These are phyloP conservation scores for Mortierella polycephala DNA, from an alignment of 371 early-diverging fungal species.

Conservation along the genomic window DNA sequence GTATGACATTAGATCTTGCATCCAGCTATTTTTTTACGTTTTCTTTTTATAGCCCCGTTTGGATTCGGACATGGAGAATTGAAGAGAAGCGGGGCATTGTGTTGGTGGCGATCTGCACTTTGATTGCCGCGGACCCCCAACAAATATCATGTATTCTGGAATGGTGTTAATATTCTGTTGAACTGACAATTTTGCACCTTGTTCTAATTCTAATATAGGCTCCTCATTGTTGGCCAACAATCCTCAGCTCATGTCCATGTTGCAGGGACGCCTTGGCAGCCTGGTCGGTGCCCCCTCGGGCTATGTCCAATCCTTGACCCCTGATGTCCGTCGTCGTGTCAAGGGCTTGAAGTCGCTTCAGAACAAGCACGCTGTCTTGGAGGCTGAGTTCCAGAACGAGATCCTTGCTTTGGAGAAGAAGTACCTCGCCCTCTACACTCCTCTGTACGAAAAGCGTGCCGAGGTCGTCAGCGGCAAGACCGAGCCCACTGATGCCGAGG, in stretches of 20 bases:
- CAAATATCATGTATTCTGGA: slow-evolving; percentile 10
- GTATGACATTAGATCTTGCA: slow-evolving; percentile 12
- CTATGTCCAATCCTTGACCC: slow-evolving; percentile 85
- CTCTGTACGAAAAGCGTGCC: slow-evolving; percentile 86
- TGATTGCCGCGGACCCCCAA: slow-evolving; percentile 16
- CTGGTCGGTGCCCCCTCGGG: slow-evolving; percentile 86
- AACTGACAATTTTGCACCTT: not conserved
- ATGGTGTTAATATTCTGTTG: no score
- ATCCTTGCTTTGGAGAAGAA: slow-evolving; percentile 92
- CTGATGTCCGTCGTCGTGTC: slow-evolving; percentile 80
- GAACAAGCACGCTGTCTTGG: slow-evolving; percentile 80
- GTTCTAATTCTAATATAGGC: slow-evolving; percentile 2
- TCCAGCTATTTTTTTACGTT: not conserved
- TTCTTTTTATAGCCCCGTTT: not conserved
- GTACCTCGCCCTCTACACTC: slow-evolving; percentile 80
- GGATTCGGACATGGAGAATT: not conserved
- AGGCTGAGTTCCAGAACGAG: slow-evolving; percentile 87
- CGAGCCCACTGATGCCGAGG: slow-evolving; percentile 90
- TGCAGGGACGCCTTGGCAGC: slow-evolving; percentile 79
- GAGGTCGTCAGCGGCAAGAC: slow-evolving; percentile 75
- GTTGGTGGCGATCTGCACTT: slow-evolving; percentile 1
- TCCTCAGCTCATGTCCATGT: slow-evolving; percentile 66
- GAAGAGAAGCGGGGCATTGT: not conserved
- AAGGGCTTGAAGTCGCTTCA: slow-evolving; percentile 83
- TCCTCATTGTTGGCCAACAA: slow-evolving; percentile 57